Evolutionary conservation across 495 filamentous ascomycete genomes (phyloP), one percentile per base, ranked within the genome.

Genomic region (Rhypophila decipiens): DNA sequence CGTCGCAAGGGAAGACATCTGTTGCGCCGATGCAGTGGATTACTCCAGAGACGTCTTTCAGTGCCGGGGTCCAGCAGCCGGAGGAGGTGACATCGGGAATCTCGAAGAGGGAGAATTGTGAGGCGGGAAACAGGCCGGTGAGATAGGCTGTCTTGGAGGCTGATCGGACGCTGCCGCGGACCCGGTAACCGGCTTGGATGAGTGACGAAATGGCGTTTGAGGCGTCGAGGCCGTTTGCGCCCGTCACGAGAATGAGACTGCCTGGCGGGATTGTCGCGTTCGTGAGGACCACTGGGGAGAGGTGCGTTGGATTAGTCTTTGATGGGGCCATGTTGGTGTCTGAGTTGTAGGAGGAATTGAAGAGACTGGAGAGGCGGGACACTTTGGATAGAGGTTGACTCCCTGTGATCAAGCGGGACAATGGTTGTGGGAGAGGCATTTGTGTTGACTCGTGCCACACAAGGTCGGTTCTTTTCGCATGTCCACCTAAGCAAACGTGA

Each of bases 201-300:
- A 80, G 57, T 23, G 72, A 53, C 55, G 78, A 63, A 41, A 66
- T 66, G 17, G 74, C 56, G 45, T 82, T 73, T 23, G 70, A 74
- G 17, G 58, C 78, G 46, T 82, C 75, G 48, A 68, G 77, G 40
- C 79, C 78, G 52, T 75, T 82, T 19, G 61, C 69, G n/a, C 77
- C 77, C 4, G 77, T 83, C 23, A 84, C 69, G 15, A 82, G 65
- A 51, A 73, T 45, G 10, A 55, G 50, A 19, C 59, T 53, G 51
- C 45, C 18, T 19, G 36, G 18, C 0, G 59, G 53, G 40, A 65
- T 48, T 39, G 39, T 23, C 47, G 55, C 44, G 43, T 42, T 11
- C 7, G 50, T 18, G 50, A 57, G 35, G 39, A 44, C 17, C 31
- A 47, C n/a, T n/a, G n/a, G n/a, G n/a, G n/a, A n/a, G n/a, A n/a